Conservation (phyloP, 768 basidiomycete species). For the Tylopilus vinaceipallidus region DNA sequence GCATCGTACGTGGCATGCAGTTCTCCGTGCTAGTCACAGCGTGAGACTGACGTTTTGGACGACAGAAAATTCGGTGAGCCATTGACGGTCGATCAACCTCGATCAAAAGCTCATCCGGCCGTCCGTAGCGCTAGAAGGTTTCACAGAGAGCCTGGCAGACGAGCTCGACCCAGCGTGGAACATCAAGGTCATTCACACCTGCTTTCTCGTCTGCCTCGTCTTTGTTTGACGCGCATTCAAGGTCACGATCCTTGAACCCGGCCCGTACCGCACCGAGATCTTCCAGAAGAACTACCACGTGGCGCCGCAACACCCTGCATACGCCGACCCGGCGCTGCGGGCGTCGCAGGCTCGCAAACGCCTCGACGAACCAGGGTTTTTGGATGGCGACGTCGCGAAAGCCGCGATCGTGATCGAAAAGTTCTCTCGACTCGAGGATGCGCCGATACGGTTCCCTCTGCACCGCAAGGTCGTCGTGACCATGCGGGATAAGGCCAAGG, state of each 20-base stretch:
- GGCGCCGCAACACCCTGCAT: conserved; percentile 19
- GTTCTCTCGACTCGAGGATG: conserved; percentile 12
- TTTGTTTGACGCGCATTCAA: not conserved
- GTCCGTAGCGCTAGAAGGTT: conserved; percentile 15
- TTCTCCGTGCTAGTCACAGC: no score
- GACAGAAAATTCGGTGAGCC: conserved; percentile 20
- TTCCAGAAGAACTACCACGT: not conserved
- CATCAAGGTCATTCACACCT: conserved; percentile 12
- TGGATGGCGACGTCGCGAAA: conserved; percentile 15
- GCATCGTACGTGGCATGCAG: conserved; percentile 22
- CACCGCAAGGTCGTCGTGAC: conserved; percentile 5
- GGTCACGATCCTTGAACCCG: conserved; percentile 19
- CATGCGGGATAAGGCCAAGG: conserved; percentile 15
- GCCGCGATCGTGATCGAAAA: conserved; percentile 16
- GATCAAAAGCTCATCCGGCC: not conserved
- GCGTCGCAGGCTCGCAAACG: conserved; percentile 3
- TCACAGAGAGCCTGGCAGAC: conserved; percentile 7
- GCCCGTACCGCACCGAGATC: conserved; percentile 17
- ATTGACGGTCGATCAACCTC: no score
- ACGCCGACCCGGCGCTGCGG: conserved; percentile 5
- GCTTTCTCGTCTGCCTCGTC: not conserved
- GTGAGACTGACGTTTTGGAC: no score
- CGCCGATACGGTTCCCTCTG: conserved; percentile 15
- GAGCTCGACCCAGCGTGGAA: conserved; percentile 19
- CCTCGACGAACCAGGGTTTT: not conserved